These are phyloP conservation scores for Fusarium napiforme DNA, from an alignment of 2,329 filamentous ascomycete species.

Conservation along the genomic window DNA sequence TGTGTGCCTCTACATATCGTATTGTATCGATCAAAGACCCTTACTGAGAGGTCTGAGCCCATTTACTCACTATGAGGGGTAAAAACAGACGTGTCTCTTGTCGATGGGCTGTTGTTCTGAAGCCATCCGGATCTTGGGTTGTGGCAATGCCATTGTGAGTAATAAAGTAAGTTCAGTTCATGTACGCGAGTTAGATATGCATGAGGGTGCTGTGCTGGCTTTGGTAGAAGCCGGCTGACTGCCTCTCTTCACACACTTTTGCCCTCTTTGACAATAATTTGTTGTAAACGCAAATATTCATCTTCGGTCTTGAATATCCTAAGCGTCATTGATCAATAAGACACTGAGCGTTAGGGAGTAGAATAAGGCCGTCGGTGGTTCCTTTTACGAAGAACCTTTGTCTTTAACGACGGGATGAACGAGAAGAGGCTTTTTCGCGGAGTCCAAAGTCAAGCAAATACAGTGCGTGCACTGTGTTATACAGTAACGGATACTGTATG, in stretches of 20 bases:
- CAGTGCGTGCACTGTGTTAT: not conserved
- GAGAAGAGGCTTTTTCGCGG: not conserved
- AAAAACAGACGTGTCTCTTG: constrained; percentile 12
- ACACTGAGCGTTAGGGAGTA: constrained; percentile 15
- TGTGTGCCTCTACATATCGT: not conserved
- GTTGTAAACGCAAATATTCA: not conserved
- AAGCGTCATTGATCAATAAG: constrained; percentile 4
- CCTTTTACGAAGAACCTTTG: constrained; percentile 14
- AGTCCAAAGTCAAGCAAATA: not conserved
- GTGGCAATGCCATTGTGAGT: not conserved
- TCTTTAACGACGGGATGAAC: not conserved
- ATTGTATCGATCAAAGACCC: constrained; percentile 15
- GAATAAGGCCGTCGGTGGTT: constrained; percentile 17
- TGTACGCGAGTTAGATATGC: constrained; percentile 12
- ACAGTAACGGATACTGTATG: constrained; percentile 7
- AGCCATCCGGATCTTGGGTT: constrained; percentile 8
- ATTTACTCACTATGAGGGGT: constrained; percentile 1
- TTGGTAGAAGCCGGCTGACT: not conserved
- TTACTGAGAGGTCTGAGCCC: constrained; percentile 14
- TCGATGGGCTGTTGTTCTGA: constrained; percentile 17
- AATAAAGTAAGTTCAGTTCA: not conserved
- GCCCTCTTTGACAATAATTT: not conserved
- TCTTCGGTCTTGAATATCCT: constrained; percentile 29
- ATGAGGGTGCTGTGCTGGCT: not conserved
- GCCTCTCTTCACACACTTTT: not conserved